Conservation (phyloP, 1,139 yeast genomes). For the Yamadazyma dushanensis region DNA sequence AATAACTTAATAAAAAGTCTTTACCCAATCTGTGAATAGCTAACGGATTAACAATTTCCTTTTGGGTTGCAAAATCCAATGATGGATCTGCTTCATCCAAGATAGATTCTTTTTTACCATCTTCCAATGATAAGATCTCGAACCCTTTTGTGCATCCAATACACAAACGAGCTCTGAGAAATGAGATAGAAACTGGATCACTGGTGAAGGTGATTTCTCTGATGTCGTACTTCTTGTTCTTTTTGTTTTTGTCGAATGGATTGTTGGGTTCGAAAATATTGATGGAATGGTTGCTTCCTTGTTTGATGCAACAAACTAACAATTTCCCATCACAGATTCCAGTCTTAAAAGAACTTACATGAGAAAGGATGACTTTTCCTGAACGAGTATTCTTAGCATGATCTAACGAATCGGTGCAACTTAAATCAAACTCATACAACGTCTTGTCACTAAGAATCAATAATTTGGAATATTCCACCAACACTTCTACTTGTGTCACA, state of each 20-base stretch:
- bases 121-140: constrained; percentile 86
- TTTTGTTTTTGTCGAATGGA: constrained; percentile 56
- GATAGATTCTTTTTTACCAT: constrained; percentile 70
- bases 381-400: constrained; percentile 68
- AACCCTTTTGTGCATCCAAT: constrained; percentile 96
- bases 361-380: constrained; percentile 78
- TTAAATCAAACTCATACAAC: constrained; percentile 77
- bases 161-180: constrained; percentile 83
- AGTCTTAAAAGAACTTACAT: constrained; percentile 85
- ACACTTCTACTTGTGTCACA: constrained; percentile 85
- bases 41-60: constrained; percentile 79
- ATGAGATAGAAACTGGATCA: constrained; percentile 90
- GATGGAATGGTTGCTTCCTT: constrained; percentile 72
- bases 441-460: constrained; percentile 82
- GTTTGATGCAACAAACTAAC: constrained; percentile 86
- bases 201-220: constrained; percentile 79
- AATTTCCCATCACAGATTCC: constrained; percentile 91
- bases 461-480: constrained; percentile 87
- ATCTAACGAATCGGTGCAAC: constrained; percentile 67
- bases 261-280: constrained; percentile 80
- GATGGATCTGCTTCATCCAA: constrained; percentile 97
- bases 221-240: constrained; percentile 68
- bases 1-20: constrained; percentile 82
- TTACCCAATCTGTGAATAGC: constrained; percentile 88
- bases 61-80: constrained; percentile 88